Evolutionary conservation across 371 early-diverging fungal genomes (phyloP).

Genomic region (Capillidium heterosporum): DNA sequence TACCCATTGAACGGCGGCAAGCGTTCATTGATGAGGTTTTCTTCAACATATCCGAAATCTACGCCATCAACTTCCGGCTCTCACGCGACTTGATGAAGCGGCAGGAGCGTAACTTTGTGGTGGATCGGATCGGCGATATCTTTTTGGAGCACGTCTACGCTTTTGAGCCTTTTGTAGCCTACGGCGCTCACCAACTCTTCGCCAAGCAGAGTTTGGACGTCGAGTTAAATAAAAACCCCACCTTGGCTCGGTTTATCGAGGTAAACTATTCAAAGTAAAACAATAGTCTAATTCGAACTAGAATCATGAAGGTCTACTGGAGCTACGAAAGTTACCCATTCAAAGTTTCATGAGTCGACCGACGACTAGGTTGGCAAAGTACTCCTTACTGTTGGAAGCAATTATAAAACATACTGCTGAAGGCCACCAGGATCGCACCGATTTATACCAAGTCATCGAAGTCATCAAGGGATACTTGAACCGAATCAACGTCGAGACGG

Average conservation of each 20-base stretch:
- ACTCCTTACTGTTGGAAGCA: slow-evolving; percentile 65
- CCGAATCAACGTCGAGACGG: slow-evolving; percentile 66
- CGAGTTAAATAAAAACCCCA: slow-evolving; percentile 44
- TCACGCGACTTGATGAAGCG: slow-evolving; percentile 39
- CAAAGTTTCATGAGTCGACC: slow-evolving; percentile 72
- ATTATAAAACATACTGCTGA: slow-evolving; percentile 70
- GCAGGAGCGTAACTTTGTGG: slow-evolving; percentile 46
- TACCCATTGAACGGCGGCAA: slow-evolving; percentile 34
- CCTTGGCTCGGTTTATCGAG: slow-evolving; percentile 53
- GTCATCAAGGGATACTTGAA: slow-evolving; percentile 44
- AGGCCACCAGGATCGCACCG: slow-evolving; percentile 54
- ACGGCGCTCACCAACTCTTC: slow-evolving; percentile 74
- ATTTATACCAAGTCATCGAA: slow-evolving; percentile 32
- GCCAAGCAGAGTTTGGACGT: slow-evolving; percentile 64
- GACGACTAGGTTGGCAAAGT: slow-evolving; percentile 75
- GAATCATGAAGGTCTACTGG: slow-evolving; percentile 50
- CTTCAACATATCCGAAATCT: slow-evolving; percentile 57
- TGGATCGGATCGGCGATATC: slow-evolving; percentile 71
- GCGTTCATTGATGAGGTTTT: slow-evolving; percentile 58
- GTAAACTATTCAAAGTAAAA: slow-evolving; percentile 13
- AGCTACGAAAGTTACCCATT: slow-evolving; percentile 60
- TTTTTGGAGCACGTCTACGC: slow-evolving; percentile 47
- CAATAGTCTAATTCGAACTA: slow-evolving; percentile 8
- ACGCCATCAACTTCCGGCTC: slow-evolving; percentile 43
- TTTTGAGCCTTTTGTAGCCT: slow-evolving; percentile 67